Percentiles rank a stretch among this genome's conserved stretches.
These are phyloP conservation scores for Clavispora fructus DNA, from an alignment of 805 yeast genomes.

Conservation along the genomic window DNA sequence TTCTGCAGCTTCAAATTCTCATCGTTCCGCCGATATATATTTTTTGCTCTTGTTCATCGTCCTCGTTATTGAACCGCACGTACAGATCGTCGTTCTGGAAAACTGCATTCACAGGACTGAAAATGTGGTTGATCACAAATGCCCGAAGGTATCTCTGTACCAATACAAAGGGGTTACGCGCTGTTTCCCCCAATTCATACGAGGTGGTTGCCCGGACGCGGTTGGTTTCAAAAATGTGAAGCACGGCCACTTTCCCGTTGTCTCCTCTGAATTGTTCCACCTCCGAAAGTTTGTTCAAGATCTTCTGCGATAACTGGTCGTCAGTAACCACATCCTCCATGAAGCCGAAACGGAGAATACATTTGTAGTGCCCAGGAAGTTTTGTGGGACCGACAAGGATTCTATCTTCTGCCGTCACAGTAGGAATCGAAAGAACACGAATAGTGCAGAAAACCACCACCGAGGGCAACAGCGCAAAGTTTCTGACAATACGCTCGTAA, in stretches of 20 bases:
- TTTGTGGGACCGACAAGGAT: slow-evolving; percentile 35
- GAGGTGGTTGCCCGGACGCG: slow-evolving; percentile 21
- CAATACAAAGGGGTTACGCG: slow-evolving; percentile 14
- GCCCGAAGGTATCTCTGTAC: slow-evolving; percentile 13
- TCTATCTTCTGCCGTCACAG: slow-evolving; percentile 34
- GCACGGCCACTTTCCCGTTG: slow-evolving; percentile 15
- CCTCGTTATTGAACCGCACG: slow-evolving; percentile 16
- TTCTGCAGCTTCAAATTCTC: slow-evolving; percentile 13
- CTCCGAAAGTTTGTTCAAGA: slow-evolving; percentile 18
- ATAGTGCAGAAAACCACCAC: slow-evolving; percentile 41
- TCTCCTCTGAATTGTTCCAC: slow-evolving; percentile 8
- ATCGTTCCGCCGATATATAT: slow-evolving; percentile 24
- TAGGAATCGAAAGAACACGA: slow-evolving; percentile 40
- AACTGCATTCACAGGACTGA: slow-evolving; percentile 22
- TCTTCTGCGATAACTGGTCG: slow-evolving; percentile 14
- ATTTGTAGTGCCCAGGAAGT: slow-evolving; percentile 43
- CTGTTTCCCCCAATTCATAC: slow-evolving; percentile 8
- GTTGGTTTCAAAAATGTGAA: slow-evolving; percentile 29
- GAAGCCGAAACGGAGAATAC: slow-evolving; percentile 47
- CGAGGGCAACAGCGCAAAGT: slow-evolving; percentile 41
- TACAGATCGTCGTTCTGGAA: slow-evolving; percentile 18
- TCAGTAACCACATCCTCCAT: slow-evolving; percentile 33
- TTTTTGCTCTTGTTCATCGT: slow-evolving; percentile 19
- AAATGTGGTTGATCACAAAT: slow-evolving; percentile 20
- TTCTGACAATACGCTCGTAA: slow-evolving; percentile 30